Base-by-base conservation (phyloP, 306 rosid species). In the Trifolium pratense region DNA sequence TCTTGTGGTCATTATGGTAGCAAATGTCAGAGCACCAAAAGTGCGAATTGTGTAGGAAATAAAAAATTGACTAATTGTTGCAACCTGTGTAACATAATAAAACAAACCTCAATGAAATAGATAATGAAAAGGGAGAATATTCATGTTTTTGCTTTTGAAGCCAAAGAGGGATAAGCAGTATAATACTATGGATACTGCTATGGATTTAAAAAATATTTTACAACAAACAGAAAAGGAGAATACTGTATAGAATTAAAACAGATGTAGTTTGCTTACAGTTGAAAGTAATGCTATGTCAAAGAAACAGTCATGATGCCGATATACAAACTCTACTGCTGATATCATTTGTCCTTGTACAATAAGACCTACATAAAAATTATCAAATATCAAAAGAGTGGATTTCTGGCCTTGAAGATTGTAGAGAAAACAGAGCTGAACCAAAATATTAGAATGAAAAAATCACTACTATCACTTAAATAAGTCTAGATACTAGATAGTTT, bases 1-100 rank as follows among this genome's bases (percentile, higher is more conserved):
- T 94, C 98, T 86, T 75, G 98, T 94, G 87, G 97, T 94, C 98
- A 94, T 94, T 86, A 94, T 94, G 39, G 96, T 91, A 43, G 98
- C 98, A 79, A 94, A 94, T 7, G 91, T 88, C 23, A 94, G 86
- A 75, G 98, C 97, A 16, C 97, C 98, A 43, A 94, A 94, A 57
- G 87, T 94, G 68, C 98, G 97, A 79, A 94, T 94, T 43, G 96
- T 91, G 95, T 91, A 91, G 59, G 98, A 94, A 81, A 94, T 94
- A 81, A 91, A 94, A 84, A 94, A 94, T 46, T 94, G 98, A 75
- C 95, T 91, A 7, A 81, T 83, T 25, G 97, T 94, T 56, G 98
- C 97, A 73, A 94, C 97, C 98, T 91, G 94, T 42, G 64, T 43
- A 68, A 68, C 60, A 39, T 17, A 52, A 45, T 15, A 70, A 62